Percentiles rank a stretch among this genome's conserved stretches.
Conservation (phyloP, 2,329 filamentous ascomycete species). For the Diaporthe velutina region DNA sequence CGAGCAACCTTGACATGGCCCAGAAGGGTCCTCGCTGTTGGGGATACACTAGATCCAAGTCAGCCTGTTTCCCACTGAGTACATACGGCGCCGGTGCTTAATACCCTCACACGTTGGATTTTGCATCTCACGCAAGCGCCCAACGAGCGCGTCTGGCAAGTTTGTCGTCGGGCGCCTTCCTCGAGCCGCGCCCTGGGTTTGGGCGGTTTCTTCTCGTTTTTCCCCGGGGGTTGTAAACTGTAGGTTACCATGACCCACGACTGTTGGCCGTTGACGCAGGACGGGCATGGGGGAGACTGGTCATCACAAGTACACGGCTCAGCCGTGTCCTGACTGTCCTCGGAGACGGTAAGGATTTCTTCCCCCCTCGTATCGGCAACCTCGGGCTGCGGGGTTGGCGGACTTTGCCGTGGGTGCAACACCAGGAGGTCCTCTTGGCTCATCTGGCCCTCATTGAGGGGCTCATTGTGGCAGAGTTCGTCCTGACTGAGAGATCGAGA, state of each 20-base stretch:
- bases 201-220: neutral
- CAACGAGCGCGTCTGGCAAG: conserved; percentile 50
- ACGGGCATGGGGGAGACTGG: neutral
- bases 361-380: neutral
- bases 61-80: neutral
- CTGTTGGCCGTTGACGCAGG: neutral
- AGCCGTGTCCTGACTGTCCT: neutral
- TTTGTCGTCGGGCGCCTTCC: conserved; percentile 47
- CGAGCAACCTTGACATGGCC: conserved; percentile 56
- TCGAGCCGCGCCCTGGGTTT: conserved; percentile 41
- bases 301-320: neutral
- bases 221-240: neutral
- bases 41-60: conserved; percentile 49
- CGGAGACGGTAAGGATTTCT: neutral
- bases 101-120: conserved; percentile 58
- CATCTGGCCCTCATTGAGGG: neutral
- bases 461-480: neutral
- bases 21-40: conserved; percentile 48
- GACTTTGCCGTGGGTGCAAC: neutral
- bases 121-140: conserved; percentile 60
- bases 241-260: conserved; percentile 2
- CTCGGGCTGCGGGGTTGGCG: neutral
- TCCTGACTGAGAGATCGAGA: too few species aligned
- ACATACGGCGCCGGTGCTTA: conserved; percentile 34
- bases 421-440: neutral